These are phyloP conservation scores for Jatropha multifida DNA, from an alignment of 441 rosid genomes.

Conservation along the genomic window DNA sequence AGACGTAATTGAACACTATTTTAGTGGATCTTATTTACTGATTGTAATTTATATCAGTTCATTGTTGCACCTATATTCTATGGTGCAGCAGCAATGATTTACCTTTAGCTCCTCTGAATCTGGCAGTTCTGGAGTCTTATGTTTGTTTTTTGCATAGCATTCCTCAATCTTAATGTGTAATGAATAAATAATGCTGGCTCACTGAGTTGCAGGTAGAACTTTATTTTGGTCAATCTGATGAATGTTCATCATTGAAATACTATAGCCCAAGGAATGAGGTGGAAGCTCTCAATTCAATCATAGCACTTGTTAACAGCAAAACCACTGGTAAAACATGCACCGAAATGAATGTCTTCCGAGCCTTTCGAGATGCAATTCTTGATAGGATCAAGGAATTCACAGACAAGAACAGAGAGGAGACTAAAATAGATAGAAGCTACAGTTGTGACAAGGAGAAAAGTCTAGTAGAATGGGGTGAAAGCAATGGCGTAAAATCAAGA, in stretches of 20 bases:
- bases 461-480: slow-evolving; percentile 65
- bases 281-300: slow-evolving; percentile 63
- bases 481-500: slow-evolving; percentile 54
- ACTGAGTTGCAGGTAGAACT: slow-evolving; percentile 70
- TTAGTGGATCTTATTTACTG: slow-evolving; percentile 1
- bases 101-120: not conserved
- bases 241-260: slow-evolving; percentile 38
- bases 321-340: slow-evolving; percentile 22
- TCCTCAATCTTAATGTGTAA: not conserved
- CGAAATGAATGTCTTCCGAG: slow-evolving; percentile 33
- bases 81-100: not conserved
- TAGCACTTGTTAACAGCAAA: slow-evolving; percentile 37
- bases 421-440: slow-evolving; percentile 35
- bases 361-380: slow-evolving; percentile 37
- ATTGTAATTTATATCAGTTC: not conserved
- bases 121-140: not conserved
- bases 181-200: slow-evolving; percentile 19
- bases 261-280: slow-evolving; percentile 73
- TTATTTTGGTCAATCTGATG: slow-evolving; percentile 57
- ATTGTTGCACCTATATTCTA: not conserved
- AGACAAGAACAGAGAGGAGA: slow-evolving; percentile 28
- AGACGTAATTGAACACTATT: slow-evolving; percentile 1
- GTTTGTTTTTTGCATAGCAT: not conserved
- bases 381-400: slow-evolving; percentile 40
- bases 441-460: slow-evolving; percentile 49